A percentile compares a stretch with the other conserved stretches of the same genome.
phyloP scores from a whole-genome alignment of 768 basidiomycete genomes.

The Suillus subaureus region DNA sequence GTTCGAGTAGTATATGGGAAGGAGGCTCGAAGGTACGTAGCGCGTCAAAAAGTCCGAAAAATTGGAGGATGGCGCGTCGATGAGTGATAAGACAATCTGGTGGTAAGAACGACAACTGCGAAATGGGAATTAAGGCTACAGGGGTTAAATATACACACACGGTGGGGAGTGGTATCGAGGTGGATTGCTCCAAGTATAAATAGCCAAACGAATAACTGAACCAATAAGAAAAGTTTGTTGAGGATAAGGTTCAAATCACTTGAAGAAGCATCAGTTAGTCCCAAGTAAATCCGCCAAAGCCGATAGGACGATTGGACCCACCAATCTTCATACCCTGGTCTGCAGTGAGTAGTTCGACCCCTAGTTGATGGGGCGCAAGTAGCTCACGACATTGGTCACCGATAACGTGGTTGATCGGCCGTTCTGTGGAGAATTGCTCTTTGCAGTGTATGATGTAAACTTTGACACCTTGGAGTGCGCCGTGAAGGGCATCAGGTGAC shows the following conservation, averaged over 20 bases:
- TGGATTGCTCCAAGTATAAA: conserved; percentile 17
- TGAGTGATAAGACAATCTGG: conserved; percentile 7
- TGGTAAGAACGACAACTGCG: conserved; percentile 1
- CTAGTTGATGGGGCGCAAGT: conserved; percentile 63
- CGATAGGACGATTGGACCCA: conserved; percentile 40
- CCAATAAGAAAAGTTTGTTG: conserved; percentile 5
- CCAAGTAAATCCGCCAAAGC: neutral
- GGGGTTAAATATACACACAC: conserved; percentile 35
- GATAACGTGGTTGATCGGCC: conserved; percentile 67
- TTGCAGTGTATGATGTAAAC: conserved; percentile 92
- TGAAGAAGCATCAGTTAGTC: neutral
- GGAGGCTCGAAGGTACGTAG: conserved; percentile 4
- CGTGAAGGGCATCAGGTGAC: conserved; percentile 46
- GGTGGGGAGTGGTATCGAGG: conserved; percentile 25
- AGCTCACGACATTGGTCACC: conserved; percentile 69
- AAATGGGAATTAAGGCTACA: conserved; percentile 40
- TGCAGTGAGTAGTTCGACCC: conserved; percentile 68
- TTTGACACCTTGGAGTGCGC: conserved; percentile 57
- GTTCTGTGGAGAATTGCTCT: conserved; percentile 57
- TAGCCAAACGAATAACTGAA: conserved; percentile 14
- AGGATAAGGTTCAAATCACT: conserved; percentile 38
- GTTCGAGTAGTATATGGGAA: neutral
- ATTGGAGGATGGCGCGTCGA: neutral
- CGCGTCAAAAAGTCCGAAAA: neutral
- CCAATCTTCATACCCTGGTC: conserved; percentile 83